Conservation (phyloP, 306 rosid species). For the Rubus parviflorus region DNA sequence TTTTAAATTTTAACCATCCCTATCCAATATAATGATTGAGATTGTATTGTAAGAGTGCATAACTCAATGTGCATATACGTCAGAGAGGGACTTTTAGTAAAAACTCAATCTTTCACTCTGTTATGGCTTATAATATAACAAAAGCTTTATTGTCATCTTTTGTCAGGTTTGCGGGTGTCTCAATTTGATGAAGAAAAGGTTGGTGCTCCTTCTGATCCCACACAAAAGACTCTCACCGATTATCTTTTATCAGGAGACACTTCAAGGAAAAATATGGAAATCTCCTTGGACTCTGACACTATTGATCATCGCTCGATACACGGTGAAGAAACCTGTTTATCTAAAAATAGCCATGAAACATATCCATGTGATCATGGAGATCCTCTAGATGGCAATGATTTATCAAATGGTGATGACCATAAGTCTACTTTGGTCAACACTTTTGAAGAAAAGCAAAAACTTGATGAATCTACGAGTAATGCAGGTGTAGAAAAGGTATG, state of each 20-base stretch:
- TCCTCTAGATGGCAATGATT: constrained; percentile 36
- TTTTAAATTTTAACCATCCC: not conserved
- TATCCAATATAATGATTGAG: not conserved
- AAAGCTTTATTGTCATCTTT: constrained; percentile 17
- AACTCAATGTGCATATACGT: not conserved
- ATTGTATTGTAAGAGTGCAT: not conserved
- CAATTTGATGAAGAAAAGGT: constrained; percentile 59
- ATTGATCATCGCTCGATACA: constrained; percentile 33
- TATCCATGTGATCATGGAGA: constrained; percentile 29
- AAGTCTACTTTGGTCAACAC: constrained; percentile 31
- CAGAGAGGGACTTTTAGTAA: not conserved
- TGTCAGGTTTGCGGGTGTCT: constrained; percentile 81
- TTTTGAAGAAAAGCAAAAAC: constrained; percentile 35
- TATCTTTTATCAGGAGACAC: constrained; percentile 58
- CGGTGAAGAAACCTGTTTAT: constrained; percentile 45
- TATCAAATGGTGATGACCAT: constrained; percentile 29
- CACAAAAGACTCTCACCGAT: constrained; percentile 66
- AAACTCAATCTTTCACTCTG: not conserved
- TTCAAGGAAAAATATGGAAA: constrained; percentile 33
- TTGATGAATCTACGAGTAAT: constrained; percentile 19
- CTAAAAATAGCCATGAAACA: constrained; percentile 34
- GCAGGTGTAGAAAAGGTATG: constrained; percentile 24
- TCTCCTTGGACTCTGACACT: constrained; percentile 35
- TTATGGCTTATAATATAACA: not conserved
- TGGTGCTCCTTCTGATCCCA: constrained; percentile 54